Evolutionary conservation across 495 filamentous ascomycete species (phyloP).

Genomic region (Daldinia childiae): DNA sequence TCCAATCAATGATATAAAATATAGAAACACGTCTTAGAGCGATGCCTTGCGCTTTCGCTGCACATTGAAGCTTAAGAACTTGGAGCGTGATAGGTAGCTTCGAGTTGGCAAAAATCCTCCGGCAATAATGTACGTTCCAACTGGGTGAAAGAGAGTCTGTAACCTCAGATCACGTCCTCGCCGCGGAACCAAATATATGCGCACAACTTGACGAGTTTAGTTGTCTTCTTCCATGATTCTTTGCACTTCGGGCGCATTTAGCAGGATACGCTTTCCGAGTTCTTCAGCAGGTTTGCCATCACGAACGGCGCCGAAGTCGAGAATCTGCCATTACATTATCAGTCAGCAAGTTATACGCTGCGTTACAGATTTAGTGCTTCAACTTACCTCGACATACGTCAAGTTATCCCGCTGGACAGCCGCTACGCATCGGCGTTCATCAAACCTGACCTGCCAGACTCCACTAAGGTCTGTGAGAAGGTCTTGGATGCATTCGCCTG

Average conservation of each 20-base stretch:
- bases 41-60: not conserved
- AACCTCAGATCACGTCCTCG: not conserved
- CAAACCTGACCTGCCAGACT: conserved; percentile 99
- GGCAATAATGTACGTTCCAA: not conserved
- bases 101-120: not conserved
- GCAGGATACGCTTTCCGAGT: conserved; percentile 81
- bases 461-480: conserved; percentile 94
- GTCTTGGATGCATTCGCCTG: conserved; percentile 91
- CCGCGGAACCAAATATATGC: not conserved
- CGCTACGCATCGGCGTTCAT: conserved; percentile 93
- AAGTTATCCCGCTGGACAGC: conserved; percentile 91
- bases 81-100: not conserved
- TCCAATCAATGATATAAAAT: not conserved
- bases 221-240: conserved; percentile 57
- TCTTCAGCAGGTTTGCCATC: conserved; percentile 79
- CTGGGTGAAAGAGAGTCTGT: not conserved
- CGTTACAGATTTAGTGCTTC: not conserved
- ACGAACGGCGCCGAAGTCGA: conserved; percentile 90
- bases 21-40: not conserved
- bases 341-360: conserved; percentile 4
- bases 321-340: conserved; percentile 64
- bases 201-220: conserved; percentile 2
- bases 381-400: conserved; percentile 93
- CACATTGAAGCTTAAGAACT: not conserved
- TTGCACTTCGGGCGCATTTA: conserved; percentile 69